Evolutionary conservation across 768 basidiomycete species (phyloP), one percentile per base, ranked within the genome.

Genomic region (Paxillus rubicundulus): DNA sequence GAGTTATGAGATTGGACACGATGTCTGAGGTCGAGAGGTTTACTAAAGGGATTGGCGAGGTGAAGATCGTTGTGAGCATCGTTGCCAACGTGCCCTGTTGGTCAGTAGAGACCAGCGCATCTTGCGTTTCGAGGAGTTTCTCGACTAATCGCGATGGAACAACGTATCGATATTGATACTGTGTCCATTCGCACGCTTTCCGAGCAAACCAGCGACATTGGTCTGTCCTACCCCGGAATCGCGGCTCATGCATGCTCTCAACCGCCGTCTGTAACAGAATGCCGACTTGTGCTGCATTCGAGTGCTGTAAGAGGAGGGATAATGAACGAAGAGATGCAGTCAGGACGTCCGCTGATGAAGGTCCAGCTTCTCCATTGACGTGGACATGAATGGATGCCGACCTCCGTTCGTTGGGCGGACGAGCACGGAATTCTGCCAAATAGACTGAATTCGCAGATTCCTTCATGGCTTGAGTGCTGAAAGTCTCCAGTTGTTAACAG

Each of bases 11-110:
- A 59, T 84, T 91, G 10, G 88, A 85, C 52, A 92, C 77, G 45
- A 94, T 82, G 62, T 96, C 94, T 1, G 91, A 90, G 0, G 94
- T 94, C 1, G 92, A 93, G 32, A 98, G 72, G 64, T 95, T 96
- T 65, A 95, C 82, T 44, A 98, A 74, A 16, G 92, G 87, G 5
- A 81, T 87, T 2, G 86, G 82, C 16, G 87, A 89, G 37, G 80
- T 89, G 73, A 94, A 89, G 18, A 98, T 84, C 5, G 86, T 78
- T 6, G 85, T 86, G 47, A 93, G 77, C 92, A 96, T 95, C 12
- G 79, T 76, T 7, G 85, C 77, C 21, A 93, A 70, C 0, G 89
- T 77, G 44, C 71, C 75, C 44, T 87, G 87, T 49, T 85, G 72
- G 32, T 73, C 58, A 3, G 77, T 76, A 8, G 78, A 68, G 33